Base-by-base conservation (phyloP, 352 stramenopile genomes). In the Stephanocyclus meneghinianus region DNA sequence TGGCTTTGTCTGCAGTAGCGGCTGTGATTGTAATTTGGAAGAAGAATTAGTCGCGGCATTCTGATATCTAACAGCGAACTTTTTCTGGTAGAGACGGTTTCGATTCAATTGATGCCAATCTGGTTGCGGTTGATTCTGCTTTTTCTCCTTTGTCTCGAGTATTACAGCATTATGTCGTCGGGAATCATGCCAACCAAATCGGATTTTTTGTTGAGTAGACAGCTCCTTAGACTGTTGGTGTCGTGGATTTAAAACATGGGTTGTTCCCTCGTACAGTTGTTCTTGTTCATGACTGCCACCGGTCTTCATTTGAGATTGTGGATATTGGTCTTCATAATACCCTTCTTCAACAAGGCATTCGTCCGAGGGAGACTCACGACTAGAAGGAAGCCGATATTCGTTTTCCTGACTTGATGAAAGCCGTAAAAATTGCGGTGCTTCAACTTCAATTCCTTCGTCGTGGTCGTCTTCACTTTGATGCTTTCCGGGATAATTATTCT, bases 61-160 rank as follows among this genome's bases (percentile, higher is more conserved):
- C 6, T 66, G 57, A 51, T 66, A 48, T 37, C 57, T 42, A 15
- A 6, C 15, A 11, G 67, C 55, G 44, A 70, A 65, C 35, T 78
- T 63, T 30, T 57, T 64, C 47, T 82, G 40, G 55, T 74, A 82
- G 21, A 73, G 56, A 55, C 45, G 66, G n/a, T 76, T 63, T 21
- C 68, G 61, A 50, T 77, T 62, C 10, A 82, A 61, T 30, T 77
- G n/a, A 65, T 78, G 71, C 75, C 75, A 74, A 70, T 78, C 62
- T 21, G 75, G 62, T 45, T 78, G 75, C 35, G 65, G 56, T 48
- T 73, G 68, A 21, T 71, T 59, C 30, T 70, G 59, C 30, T 76
- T 42, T 1, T 18, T 50, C n/a, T 55, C 56, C 9, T 35, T 21
- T 60, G 21, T 56, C n/a, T 45, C 45, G 18, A 13, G 7, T 13